These are phyloP conservation scores for Collariella sp. DNA, from an alignment of 495 filamentous ascomycete genomes.

Conservation along the genomic window DNA sequence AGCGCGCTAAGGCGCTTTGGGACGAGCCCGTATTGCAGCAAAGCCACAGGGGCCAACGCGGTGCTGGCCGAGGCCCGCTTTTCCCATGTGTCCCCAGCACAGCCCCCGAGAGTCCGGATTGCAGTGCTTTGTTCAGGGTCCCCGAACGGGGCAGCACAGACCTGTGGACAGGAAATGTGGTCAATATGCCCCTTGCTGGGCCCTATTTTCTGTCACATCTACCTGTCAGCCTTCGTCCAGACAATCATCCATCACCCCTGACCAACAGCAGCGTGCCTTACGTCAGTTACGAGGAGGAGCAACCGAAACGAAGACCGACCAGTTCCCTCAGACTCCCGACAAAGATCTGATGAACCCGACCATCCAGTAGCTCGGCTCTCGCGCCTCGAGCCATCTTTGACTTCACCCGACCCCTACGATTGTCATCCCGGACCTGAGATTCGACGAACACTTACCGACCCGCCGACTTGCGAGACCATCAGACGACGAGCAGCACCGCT, in stretches of 20 bases:
- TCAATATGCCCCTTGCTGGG: no score
- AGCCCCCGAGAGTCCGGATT: no score
- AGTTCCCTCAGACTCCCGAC: not conserved
- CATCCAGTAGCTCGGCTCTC: not conserved
- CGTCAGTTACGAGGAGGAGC: constrained; percentile 5
- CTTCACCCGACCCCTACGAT: no score
- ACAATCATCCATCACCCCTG: not conserved
- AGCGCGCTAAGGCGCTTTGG: not conserved
- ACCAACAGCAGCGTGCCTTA: constrained; percentile 4
- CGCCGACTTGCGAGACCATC: not conserved
- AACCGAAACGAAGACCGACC: not conserved
- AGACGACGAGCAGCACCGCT: not conserved
- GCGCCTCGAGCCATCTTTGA: not conserved
- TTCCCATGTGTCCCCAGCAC: not conserved
- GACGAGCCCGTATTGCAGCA: not conserved
- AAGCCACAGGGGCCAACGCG: not conserved
- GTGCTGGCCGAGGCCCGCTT: not conserved
- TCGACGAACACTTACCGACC: not conserved
- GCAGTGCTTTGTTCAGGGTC: no score
- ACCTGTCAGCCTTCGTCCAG: not conserved
- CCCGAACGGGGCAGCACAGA: no score
- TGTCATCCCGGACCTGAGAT: no score
- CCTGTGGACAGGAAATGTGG: no score
- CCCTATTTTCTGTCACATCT: not conserved
- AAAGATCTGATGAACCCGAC: not conserved